Evolutionary conservation across 1,139 yeast genomes (phyloP).

Genomic region (Debaryomyces fabryi): DNA sequence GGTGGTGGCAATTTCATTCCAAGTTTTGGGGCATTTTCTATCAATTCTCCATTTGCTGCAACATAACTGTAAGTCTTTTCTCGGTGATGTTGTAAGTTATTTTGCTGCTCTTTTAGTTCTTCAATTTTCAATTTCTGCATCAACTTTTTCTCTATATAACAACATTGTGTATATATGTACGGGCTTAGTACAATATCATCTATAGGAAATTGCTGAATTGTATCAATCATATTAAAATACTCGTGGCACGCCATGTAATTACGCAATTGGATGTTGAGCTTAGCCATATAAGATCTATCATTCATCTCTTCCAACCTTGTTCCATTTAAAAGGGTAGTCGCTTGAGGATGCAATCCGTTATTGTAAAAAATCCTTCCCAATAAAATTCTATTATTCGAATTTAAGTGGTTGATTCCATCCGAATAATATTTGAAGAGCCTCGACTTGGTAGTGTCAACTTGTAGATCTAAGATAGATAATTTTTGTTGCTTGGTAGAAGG

Average conservation of each 20-base stretch:
- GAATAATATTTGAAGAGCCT: slow-evolving; percentile 3
- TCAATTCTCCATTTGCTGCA: not conserved
- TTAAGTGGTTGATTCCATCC: slow-evolving; percentile 15
- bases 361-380: slow-evolving; percentile 37
- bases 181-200: slow-evolving; percentile 37
- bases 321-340: slow-evolving; percentile 26
- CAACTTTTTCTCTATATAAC: slow-evolving; percentile 27
- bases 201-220: slow-evolving; percentile 34
- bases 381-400: slow-evolving; percentile 33
- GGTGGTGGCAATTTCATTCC: slow-evolving; percentile 5
- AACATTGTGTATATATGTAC: slow-evolving; percentile 36
- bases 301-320: slow-evolving; percentile 27
- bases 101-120: not conserved
- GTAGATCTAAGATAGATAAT: slow-evolving; percentile 20
- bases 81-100: not conserved
- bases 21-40: slow-evolving; percentile 3
- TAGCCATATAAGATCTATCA: slow-evolving; percentile 29
- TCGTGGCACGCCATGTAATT: slow-evolving; percentile 23
- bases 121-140: slow-evolving; percentile 5
- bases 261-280: slow-evolving; percentile 28
- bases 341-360: slow-evolving; percentile 27
- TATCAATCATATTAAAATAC: slow-evolving; percentile 21
- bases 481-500: slow-evolving; percentile 16
- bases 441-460: slow-evolving; percentile 14
- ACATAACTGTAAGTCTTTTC: slow-evolving; percentile 1